Conservation (phyloP, 345 rosid species). For the Populus euphratica region DNA sequence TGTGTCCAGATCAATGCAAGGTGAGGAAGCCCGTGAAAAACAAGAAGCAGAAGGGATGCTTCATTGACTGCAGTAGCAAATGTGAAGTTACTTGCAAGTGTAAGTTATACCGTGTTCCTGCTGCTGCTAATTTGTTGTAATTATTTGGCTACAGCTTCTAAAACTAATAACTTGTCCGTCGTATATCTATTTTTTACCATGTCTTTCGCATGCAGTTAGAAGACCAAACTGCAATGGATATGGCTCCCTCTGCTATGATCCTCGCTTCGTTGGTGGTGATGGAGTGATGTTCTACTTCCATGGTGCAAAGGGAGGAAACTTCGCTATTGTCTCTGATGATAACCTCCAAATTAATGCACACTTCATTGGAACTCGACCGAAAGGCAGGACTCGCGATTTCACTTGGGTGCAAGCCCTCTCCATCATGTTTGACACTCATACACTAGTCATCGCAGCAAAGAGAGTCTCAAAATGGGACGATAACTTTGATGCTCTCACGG, state of each 20-base stretch:
- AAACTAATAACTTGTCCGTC: too few relatives aligned
- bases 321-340: conserved; percentile 71
- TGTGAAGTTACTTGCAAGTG: conserved; percentile 87
- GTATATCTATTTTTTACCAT: too few relatives aligned
- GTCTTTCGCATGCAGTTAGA: conserved; percentile 44
- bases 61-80: conserved; percentile 68
- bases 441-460: conserved; percentile 58
- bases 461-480: conserved; percentile 56
- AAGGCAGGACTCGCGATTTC: conserved; percentile 72
- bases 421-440: conserved; percentile 65
- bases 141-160: too few relatives aligned
- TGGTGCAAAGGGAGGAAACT: conserved; percentile 79
- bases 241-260: conserved; percentile 86
- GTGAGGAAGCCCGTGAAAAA: conserved; percentile 57
- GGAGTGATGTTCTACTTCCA: conserved; percentile 92
- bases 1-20: conserved; percentile 67
- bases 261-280: conserved; percentile 78
- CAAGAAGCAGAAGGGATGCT: conserved; percentile 60
- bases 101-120: conserved; percentile 21
- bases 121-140: too few relatives aligned
- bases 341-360: conserved; percentile 82
- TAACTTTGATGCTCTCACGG: conserved; percentile 45
- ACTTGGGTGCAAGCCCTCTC: conserved; percentile 90
- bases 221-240: conserved; percentile 66
- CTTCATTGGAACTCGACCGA: conserved; percentile 76